These are phyloP conservation scores for Leishmania mexicana DNA, from an alignment of 208 protist genomes.

Conservation along the genomic window DNA sequence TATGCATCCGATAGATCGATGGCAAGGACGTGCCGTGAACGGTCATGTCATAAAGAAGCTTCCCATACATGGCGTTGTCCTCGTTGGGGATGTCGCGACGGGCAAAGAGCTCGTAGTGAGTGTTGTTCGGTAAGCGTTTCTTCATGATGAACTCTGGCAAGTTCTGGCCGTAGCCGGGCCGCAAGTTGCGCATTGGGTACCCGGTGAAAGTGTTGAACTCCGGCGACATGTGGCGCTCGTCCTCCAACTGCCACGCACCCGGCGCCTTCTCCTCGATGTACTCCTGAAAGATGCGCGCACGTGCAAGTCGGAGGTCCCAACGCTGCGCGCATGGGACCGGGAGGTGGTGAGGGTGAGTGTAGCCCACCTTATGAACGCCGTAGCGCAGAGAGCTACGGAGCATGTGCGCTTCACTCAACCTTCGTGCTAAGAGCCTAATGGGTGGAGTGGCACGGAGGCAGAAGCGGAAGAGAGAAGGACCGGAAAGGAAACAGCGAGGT, in stretches of 20 bases:
- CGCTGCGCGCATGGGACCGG: constrained; percentile 87
- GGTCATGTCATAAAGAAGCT: constrained; percentile 87
- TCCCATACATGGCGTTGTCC: constrained; percentile 92
- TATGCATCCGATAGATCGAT: constrained; percentile 90
- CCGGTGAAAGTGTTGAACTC: constrained; percentile 92
- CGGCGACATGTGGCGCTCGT: constrained; percentile 90
- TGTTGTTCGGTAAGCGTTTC: constrained; percentile 90
- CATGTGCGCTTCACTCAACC: constrained; percentile 8
- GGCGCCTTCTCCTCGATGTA: constrained; percentile 91
- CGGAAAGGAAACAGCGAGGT: background rate
- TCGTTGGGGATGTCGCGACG: constrained; percentile 88
- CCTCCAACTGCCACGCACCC: constrained; percentile 90
- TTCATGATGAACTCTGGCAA: constrained; percentile 89
- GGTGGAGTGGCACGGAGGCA: background rate
- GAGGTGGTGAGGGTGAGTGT: constrained; percentile 63
- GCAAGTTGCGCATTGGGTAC: constrained; percentile 85
- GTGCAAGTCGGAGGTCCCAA: constrained; percentile 85
- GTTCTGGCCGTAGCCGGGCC: constrained; percentile 87
- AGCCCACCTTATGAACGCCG: constrained; percentile 80
- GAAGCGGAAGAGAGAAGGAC: background rate
- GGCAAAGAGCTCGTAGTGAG: constrained; percentile 90
- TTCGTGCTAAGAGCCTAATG: background rate
- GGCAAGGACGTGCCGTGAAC: constrained; percentile 88
- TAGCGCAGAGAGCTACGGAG: constrained; percentile 23
- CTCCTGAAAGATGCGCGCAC: constrained; percentile 89